Evolutionary conservation across 139 green algal species (phyloP), one percentile per base, ranked within the genome.

Genomic region (Gonium pectorale): DNA sequence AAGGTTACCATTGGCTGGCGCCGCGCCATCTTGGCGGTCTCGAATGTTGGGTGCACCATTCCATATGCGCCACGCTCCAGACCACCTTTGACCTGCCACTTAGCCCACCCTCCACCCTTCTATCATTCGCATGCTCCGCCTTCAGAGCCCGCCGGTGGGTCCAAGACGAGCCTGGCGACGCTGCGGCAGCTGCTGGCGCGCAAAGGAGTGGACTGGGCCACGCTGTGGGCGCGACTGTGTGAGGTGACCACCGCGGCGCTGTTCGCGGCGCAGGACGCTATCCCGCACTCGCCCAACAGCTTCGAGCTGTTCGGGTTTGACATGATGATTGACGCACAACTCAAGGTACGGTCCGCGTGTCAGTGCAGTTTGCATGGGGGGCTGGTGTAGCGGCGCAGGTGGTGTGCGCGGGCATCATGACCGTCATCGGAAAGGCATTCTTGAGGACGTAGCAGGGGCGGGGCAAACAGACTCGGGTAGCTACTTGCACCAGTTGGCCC

Each of bases 241-340:
- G 84, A 89, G 67, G 79, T 92, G 60, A 81, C 90, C 15, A 81
- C 86, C 3, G 80, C 77, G 31, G 72, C 86, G 29, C 89, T 94
- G 9, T 92, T 92, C 62, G 90, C 86, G 13, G 88, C 85, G 62
- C 88, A 94, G 87, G 87, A 90, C 62, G 84, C 86, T 51, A 92
- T 93, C 75, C 86, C 90, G 3, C 73, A 86, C 43, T 84, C 64
- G 49, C 60, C 83, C 51, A 93, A 89, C 73, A 91, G 86, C 86
- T 97, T 94, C 81, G 94, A 97, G 88, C 67, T 97, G 62, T 95
- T 92, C 87, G 94, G 94, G 0, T 93, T 95, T 69, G 94, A 97
- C 86, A 87, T 97, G 33, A 75, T 97, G 87, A 75, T 97, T 2
- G 93, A 96, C 83, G 75, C 59, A 8, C 33, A 82, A n/a, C 75